phyloP scores from a whole-genome alignment of 129 eudicot genomes.

The Heracleum sosnowskyi region DNA sequence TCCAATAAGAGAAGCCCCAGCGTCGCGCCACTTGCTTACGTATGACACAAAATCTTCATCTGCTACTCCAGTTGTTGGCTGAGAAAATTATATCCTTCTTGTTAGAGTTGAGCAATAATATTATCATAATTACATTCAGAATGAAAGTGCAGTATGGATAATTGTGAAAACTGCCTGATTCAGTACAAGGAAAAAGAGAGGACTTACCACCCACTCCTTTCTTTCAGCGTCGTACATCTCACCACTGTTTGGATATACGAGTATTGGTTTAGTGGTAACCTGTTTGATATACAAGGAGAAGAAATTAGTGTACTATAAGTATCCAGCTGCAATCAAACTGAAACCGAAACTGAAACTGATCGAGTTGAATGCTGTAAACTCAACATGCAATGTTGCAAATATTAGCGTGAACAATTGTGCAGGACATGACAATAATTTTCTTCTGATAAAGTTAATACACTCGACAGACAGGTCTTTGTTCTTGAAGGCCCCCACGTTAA shows the following conservation, averaged over 20 bases:
- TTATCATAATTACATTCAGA: not conserved
- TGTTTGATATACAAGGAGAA: constrained; percentile 17
- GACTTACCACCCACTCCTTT: constrained; percentile 84
- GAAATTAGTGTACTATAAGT: not conserved
- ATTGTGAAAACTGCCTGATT: not conserved
- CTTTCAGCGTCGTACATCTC: constrained; percentile 55
- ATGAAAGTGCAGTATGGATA: not conserved
- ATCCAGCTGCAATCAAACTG: not conserved
- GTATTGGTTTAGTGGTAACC: constrained; percentile 69
- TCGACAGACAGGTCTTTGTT: not conserved
- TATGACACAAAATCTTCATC: constrained; percentile 44
- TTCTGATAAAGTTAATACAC: not conserved
- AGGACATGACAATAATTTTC: not conserved
- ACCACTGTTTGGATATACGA: constrained; percentile 79
- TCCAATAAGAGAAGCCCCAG: constrained; percentile 54
- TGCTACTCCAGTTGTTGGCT: constrained; percentile 32
- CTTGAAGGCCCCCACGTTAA: not conserved
- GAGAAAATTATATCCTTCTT: not conserved
- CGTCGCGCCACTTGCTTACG: constrained; percentile 39
- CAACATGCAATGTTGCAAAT: not conserved
- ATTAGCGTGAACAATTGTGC: not conserved
- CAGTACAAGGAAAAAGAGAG: not conserved
- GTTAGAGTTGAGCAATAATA: not conserved
- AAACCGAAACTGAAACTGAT: not conserved
- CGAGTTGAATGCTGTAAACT: not conserved